Evolutionary conservation across 192 early-diverging fungal species (phyloP).

Genomic region (Coemansia sp.): DNA sequence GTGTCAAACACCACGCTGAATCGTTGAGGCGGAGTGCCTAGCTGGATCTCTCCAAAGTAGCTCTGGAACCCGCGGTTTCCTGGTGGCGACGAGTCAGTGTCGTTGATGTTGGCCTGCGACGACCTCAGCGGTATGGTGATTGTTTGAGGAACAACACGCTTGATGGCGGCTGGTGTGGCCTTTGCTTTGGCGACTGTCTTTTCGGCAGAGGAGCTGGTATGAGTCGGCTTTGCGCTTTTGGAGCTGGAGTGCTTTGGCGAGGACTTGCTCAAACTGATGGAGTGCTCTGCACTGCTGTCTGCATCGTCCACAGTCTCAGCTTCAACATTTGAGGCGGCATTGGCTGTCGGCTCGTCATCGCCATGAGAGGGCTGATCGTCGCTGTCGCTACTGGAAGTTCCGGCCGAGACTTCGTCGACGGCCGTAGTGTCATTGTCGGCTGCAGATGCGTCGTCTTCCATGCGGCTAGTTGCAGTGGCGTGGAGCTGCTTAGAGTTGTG

Average conservation of each 20-base stretch:
- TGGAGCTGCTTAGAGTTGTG: constrained; percentile 41
- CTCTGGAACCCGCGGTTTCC: constrained; percentile 52
- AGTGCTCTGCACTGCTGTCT: not conserved
- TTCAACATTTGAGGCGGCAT: not conserved
- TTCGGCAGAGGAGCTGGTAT: not conserved
- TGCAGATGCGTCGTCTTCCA: not conserved
- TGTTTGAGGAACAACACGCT: constrained; percentile 2
- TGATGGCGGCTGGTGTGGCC: not conserved
- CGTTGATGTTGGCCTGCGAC: constrained; percentile 46
- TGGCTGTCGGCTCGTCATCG: not conserved
- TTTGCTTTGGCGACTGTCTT: not conserved
- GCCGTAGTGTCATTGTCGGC: constrained; percentile 7
- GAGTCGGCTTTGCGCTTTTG: not conserved
- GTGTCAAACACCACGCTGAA: constrained; percentile 67
- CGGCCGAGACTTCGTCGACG: constrained; percentile 17
- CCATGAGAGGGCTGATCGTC: not conserved
- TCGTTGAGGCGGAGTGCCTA: constrained; percentile 60
- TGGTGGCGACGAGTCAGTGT: constrained; percentile 22
- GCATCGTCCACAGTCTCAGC: not conserved
- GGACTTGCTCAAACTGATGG: not conserved
- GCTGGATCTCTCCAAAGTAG: constrained; percentile 49
- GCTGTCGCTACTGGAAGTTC: constrained; percentile 3
- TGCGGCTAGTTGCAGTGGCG: constrained; percentile 12
- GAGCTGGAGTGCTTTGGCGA: not conserved
- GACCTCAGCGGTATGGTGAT: constrained; percentile 37